These are phyloP conservation scores for Apiotrichum veenhuisii DNA, from an alignment of 1,284 basidiomycete species.

Conservation along the genomic window DNA sequence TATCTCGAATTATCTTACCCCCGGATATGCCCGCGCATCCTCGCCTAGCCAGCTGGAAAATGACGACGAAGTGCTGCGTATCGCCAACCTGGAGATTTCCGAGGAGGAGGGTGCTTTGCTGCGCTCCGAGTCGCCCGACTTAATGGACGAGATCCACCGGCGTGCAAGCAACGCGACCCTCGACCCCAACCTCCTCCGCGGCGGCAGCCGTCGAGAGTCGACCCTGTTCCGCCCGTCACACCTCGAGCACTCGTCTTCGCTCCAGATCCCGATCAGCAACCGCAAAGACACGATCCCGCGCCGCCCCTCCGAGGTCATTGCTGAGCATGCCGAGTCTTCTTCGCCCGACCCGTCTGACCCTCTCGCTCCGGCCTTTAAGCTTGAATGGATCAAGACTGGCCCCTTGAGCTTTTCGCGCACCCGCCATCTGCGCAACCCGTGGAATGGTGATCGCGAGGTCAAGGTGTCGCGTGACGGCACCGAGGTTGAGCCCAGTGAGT, in stretches of 20 bases:
- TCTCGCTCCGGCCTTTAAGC: constrained; percentile 71
- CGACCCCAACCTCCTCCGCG: constrained; percentile 33
- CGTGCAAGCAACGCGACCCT: constrained; percentile 25
- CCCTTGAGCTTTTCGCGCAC: constrained; percentile 74
- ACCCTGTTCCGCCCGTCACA: not conserved
- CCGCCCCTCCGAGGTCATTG: constrained; percentile 5
- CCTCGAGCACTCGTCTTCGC: constrained; percentile 12
- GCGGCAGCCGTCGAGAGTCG: constrained; percentile 13
- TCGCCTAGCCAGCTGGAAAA: constrained; percentile 42
- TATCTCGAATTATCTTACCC: not conserved
- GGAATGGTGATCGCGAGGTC: constrained; percentile 86
- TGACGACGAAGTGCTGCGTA: constrained; percentile 25
- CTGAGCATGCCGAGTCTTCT: not conserved
- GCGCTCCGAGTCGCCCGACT: constrained; percentile 21
- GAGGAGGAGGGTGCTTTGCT: constrained; percentile 3
- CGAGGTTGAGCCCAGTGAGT: constrained; percentile 70
- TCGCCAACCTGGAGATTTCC: constrained; percentile 5
- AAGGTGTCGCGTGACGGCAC: constrained; percentile 91
- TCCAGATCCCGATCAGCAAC: constrained; percentile 12
- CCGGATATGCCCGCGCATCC: constrained; percentile 12
- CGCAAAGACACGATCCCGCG: constrained; percentile 6
- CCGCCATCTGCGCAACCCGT: constrained; percentile 78
- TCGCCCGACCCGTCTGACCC: constrained; percentile 1
- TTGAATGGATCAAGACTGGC: constrained; percentile 77
- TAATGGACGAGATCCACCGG: constrained; percentile 15